These are phyloP conservation scores for Chytriomyces sp. DNA, from an alignment of 192 early-diverging fungal genomes.

Conservation along the genomic window DNA sequence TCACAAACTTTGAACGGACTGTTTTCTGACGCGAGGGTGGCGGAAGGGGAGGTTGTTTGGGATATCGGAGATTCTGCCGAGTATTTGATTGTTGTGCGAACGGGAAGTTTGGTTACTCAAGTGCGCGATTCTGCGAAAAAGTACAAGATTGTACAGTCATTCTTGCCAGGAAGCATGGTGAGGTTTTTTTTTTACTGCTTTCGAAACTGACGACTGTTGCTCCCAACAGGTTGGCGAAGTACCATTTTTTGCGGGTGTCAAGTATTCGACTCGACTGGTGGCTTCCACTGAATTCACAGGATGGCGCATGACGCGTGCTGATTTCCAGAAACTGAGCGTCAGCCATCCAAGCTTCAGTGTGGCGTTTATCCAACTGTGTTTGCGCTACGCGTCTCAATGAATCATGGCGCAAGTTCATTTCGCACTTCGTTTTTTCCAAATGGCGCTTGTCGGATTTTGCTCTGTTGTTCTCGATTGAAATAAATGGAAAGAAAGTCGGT, in stretches of 20 bases:
- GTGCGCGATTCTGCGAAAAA: constrained; percentile 57
- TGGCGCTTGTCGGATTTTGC: too few relatives aligned
- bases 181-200: constrained; percentile 2
- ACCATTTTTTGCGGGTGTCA: constrained; percentile 67
- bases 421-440: too few relatives aligned
- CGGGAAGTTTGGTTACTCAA: constrained; percentile 55
- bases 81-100: constrained; percentile 65
- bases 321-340: constrained; percentile 71
- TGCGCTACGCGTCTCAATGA: constrained; percentile 6
- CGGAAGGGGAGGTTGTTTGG: constrained; percentile 59
- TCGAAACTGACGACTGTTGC: too few relatives aligned
- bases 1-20: too few relatives aligned
- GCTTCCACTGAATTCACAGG: constrained; percentile 66
- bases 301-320: constrained; percentile 73
- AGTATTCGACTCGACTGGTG: constrained; percentile 48
- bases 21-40: too few relatives aligned
- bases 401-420: too few relatives aligned
- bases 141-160: constrained; percentile 72
- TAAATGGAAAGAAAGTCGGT: too few relatives aligned
- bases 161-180: constrained; percentile 88
- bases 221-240: constrained; percentile 72
- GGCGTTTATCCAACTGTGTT: constrained; percentile 65
- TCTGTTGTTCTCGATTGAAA: too few relatives aligned
- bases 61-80: constrained; percentile 55
- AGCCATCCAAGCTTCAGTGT: constrained; percentile 74